Evolutionary conservation across 78 protist species (phyloP), one percentile per base, ranked within the genome.

Genomic region (Dictyostelium capitatum): DNA sequence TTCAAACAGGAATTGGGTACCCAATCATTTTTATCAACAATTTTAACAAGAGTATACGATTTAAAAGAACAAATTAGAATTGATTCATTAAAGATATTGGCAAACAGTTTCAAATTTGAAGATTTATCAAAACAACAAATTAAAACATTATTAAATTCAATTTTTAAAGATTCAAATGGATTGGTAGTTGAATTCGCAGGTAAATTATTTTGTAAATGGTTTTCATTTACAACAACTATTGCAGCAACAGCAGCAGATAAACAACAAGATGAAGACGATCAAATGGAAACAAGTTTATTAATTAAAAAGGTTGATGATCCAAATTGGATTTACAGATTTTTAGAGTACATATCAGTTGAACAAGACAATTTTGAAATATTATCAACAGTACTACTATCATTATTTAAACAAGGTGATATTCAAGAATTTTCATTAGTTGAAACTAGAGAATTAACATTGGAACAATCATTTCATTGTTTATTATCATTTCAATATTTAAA

Each of bases 391-490:
- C 30, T 85, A 50, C 17, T 53, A 10, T 17, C 17, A 19, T 4
- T 84, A 15, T 70, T 32, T 48, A 67, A 59, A 28, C 32, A 50
- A 43, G 30, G 53, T 6, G 25, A 32, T n/a, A 30, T 64, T 10
- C 17, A 17, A 14, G 80, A 83, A 14, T 64, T 83, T 19, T 17
- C 53, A 23, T 37, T 83, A 11, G 37, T 23, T 51, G 82, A 84
- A 15, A 6, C 4, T 7, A 83, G 19, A 46, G 62, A 37, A 7
- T 10, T 85, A 10, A 62, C 92, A 0, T 28, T 41, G 1, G 83
- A 77, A 25, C 54, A 85, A 48, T n/a, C 83, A 25, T 85, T 85
- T 28, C 83, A 85, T 32, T 77, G 72, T 32, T 43, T 28, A 50
- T 19, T 85, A 46, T 46, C 83, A n/a, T 51, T 7, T 28, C 64